Evolutionary conservation across 495 filamentous ascomycete genomes (phyloP).

Genomic region (Penicillium alfredii): DNA sequence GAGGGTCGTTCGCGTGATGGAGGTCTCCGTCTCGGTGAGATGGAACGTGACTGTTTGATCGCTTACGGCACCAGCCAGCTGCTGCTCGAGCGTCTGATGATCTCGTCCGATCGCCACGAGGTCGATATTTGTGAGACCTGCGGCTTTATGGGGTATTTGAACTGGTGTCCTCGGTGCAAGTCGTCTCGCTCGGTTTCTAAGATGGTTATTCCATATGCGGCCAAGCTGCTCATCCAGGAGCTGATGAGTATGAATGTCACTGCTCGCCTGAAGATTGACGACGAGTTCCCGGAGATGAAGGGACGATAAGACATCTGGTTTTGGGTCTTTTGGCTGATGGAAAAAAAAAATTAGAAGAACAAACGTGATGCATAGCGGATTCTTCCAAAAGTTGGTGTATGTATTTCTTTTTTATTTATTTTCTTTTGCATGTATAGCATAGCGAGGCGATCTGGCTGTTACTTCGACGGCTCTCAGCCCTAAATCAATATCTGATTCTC

Average conservation of each 20-base stretch:
- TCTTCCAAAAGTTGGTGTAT: slow-evolving; percentile 15
- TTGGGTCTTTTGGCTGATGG: slow-evolving; percentile 9
- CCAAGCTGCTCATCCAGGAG: slow-evolving; percentile 95
- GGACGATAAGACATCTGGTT: slow-evolving; percentile 21
- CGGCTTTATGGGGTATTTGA: slow-evolving; percentile 89
- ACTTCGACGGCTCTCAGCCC: no score
- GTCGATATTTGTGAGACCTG: slow-evolving; percentile 91
- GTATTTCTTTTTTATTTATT: slow-evolving; percentile 6
- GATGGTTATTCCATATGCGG: slow-evolving; percentile 98
- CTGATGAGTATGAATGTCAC: slow-evolving; percentile 96
- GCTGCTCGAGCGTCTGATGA: slow-evolving; percentile 89
- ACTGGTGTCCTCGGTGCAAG: slow-evolving; percentile 88
- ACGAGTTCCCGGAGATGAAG: slow-evolving; percentile 71
- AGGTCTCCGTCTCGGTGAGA: slow-evolving; percentile 91
- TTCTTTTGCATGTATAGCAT: slow-evolving; percentile 22
- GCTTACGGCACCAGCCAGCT: slow-evolving; percentile 92
- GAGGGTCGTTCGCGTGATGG: slow-evolving; percentile 91
- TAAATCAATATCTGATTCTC: no score
- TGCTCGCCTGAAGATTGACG: slow-evolving; percentile 75
- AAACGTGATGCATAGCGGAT: slow-evolving; percentile 4
- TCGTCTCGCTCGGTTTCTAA: slow-evolving; percentile 71
- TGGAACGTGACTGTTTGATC: slow-evolving; percentile 97
- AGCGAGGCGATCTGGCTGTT: slow-evolving; percentile 24
- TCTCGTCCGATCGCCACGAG: slow-evolving; percentile 80
- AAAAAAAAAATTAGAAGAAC: slow-evolving; percentile 8